Percentiles rank a stretch among this genome's conserved stretches.
Evolutionary conservation across 306 rosid species (phyloP).

Genomic region (Dalbergia cultrata): DNA sequence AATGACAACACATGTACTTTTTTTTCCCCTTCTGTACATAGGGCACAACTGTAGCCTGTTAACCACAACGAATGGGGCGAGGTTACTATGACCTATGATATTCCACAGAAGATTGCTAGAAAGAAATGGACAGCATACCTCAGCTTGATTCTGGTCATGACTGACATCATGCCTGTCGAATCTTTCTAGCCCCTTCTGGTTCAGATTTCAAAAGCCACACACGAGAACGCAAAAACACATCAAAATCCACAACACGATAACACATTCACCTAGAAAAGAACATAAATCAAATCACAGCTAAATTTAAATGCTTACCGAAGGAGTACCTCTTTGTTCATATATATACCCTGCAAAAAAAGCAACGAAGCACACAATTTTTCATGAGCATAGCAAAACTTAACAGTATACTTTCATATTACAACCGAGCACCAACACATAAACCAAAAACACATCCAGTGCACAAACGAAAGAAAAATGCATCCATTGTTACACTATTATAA

Average conservation of each 20-base stretch:
- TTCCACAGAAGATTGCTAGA: conserved; percentile 24
- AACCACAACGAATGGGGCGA: conserved; percentile 27
- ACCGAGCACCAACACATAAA: background rate
- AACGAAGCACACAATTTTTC: conserved; percentile 6
- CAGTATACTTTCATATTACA: background rate
- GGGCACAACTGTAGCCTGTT: background rate
- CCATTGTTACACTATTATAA: background rate
- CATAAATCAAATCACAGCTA: conserved; percentile 28
- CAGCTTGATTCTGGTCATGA: conserved; percentile 42
- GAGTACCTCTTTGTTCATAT: conserved; percentile 70
- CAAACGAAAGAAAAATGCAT: background rate
- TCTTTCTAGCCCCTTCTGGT: conserved; percentile 55
- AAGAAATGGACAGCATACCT: conserved; percentile 51
- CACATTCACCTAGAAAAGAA: conserved; percentile 24
- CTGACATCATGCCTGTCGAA: conserved; percentile 38
- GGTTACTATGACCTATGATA: conserved; percentile 24
- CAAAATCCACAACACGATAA: conserved; percentile 37
- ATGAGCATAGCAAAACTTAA: background rate
- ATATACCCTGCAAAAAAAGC: conserved; percentile 67
- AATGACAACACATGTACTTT: background rate
- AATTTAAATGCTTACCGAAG: conserved; percentile 65
- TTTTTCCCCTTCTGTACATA: background rate
- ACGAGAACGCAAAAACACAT: background rate
- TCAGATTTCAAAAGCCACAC: conserved; percentile 40
- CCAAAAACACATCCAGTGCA: background rate